Evolutionary conservation across 306 rosid species (phyloP).

Genomic region (Cucumis sativus): Cucumber_9930_V3 NC_026660.2:3778001-3778500

Average conservation of each 20-base stretch:
- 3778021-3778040: conserved; percentile 12
- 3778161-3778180: no score
- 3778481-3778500: no score
- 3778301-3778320: background rate
- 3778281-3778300: background rate
- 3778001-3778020: conserved; percentile 32
- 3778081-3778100: conserved; percentile 4
- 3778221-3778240: background rate
- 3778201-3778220: no score
- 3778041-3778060: conserved; percentile 14
- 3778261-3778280: background rate
- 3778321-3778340: background rate
- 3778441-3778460: no score
- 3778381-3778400: background rate
- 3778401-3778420: no score
- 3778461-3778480: no score
- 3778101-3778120: background rate
- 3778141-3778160: background rate
- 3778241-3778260: background rate
- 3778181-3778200: no score
- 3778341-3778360: background rate
- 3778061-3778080: conserved; percentile 22
- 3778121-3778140: background rate
- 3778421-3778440: no score
- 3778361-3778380: background rate